These are phyloP conservation scores for Vinca minor DNA, from an alignment of 257 asterid genomes.

Conservation along the genomic window DNA sequence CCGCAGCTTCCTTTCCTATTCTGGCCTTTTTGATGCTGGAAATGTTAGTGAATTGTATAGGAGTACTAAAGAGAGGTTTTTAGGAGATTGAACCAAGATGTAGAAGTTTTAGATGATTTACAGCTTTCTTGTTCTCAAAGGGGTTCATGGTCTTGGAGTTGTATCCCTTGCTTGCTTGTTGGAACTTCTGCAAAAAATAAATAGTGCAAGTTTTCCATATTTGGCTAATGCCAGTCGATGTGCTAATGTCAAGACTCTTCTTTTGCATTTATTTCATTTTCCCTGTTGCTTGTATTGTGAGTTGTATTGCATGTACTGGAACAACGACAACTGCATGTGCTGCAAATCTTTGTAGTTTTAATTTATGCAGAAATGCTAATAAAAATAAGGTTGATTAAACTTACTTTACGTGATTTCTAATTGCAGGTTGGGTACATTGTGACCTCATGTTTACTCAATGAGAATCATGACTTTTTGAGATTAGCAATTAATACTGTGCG, in stretches of 20 bases:
- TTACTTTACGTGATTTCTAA: constrained; percentile 20
- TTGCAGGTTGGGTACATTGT: constrained; percentile 97
- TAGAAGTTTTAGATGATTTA: neutral
- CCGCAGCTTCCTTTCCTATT: neutral
- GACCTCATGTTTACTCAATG: constrained; percentile 89
- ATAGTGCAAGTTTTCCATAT: neutral
- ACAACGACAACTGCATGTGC: too few relatives aligned
- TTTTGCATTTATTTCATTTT: neutral
- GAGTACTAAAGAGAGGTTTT: neutral
- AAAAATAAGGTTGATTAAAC: constrained; percentile 14
- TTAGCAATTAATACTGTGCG: constrained; percentile 94
- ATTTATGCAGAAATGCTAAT: neutral
- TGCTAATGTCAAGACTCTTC: neutral
- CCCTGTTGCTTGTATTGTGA: neutral
- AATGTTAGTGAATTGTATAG: neutral
- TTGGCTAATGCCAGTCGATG: neutral
- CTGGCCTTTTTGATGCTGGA: neutral
- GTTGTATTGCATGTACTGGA: neutral
- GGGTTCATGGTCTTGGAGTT: neutral
- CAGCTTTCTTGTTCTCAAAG: neutral
- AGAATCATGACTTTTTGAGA: constrained; percentile 95
- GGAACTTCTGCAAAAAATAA: neutral
- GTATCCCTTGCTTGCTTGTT: neutral
- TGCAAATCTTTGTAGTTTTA: neutral
- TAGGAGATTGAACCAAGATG: neutral